Base-by-base conservation (phyloP, 2,329 filamentous ascomycete genomes). In the Apiospora koreana region DNA sequence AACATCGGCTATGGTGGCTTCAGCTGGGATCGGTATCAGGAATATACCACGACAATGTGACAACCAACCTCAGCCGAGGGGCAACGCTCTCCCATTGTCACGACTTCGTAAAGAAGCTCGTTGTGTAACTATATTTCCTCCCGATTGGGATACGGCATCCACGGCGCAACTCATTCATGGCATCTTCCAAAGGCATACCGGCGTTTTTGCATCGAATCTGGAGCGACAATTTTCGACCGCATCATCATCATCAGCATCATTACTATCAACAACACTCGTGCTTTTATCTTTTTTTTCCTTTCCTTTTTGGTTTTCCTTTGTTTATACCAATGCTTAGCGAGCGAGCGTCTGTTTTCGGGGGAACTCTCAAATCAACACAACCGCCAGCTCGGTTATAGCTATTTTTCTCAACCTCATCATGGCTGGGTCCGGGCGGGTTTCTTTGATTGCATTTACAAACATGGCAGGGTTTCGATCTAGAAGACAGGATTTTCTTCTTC, bases 41-140 rank as follows among this genome's bases (percentile, higher is more conserved):
- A 95, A 81, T 97, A 95, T 81, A 88, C 93, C 75, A 91, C 93
- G 73, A 94, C 92, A 75, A 97, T 97, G 86, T 98, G 93, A 93
- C 86, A 88, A 89, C 83, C 86, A 89, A 78, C 82, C 80, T 79
- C 83, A 73, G 81, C 80, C 78, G 80, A 82, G 79, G 81, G 80
- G 78, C 81, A 84, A 77, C 81, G 80, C 77, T 83, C 83, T 78
- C 83, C 84, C 76, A 82, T 82, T 79, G 83, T 83, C 76, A 86
- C 84, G 74, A 85, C 83, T 77, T 82, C 82, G 16, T 68, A n/a
- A 68, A 54, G 45, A 46, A 38, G 31, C 31, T 25, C 45, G 43
- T 48, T 68, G 66, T 48, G 65, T 46, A 50, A 16, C 21, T 75
- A 72, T 72, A 72, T 65, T 67, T 70, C 68, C 69, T 69, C 72